Base-by-base conservation (phyloP, 495 filamentous ascomycete genomes). In the Aspergillus steynii region DNA sequence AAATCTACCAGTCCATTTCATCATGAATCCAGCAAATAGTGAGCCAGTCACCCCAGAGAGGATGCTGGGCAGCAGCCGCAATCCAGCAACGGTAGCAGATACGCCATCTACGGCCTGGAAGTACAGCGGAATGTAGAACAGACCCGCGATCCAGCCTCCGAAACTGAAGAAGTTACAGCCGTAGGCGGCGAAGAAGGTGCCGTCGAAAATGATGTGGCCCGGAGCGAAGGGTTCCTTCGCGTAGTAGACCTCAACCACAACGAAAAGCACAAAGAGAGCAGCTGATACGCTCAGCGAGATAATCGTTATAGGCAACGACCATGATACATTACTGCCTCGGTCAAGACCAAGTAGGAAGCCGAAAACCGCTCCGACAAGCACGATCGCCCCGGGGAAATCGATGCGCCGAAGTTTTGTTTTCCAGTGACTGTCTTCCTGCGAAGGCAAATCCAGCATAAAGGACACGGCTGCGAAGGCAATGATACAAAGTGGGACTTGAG, bases 101-200 rank as follows among this genome's bases (percentile, higher is more conserved):
- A 89, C 77, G 5, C 83, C 86, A 50, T 88, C 75, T 3, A 90
- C 86, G 6, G 86, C 91, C 72, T 96, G 92, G 70, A 86, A 92
- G 70, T 88, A 92, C 3, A 96, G 79, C 9, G 92, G 89, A 31
- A 95, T 75, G 68, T 90, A 92, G 79, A 94, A 96, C 0, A 90
- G 59, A 5, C 78, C 69, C 0, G 83, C 80, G 61, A 93, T 75
- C 76, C 87, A 88, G 7, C 82, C 86, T 6, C 79, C 86, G 56
- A 92, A 85, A 49, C 83, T 83, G 73, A 93, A 92, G 77, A 93
- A 91, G 67, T 93, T 92, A 68, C 87, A 85, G 27, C 86, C 68
- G 62, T 89, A 93, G 61, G 82, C 82, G 1, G 90, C 83, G 55
- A 93, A 74, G 34, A 94, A 81, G 2, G 82, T 82, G 15, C 84